phyloP scores from a whole-genome alignment of 495 filamentous ascomycete genomes.

The Trichoderma reesei region DNA sequence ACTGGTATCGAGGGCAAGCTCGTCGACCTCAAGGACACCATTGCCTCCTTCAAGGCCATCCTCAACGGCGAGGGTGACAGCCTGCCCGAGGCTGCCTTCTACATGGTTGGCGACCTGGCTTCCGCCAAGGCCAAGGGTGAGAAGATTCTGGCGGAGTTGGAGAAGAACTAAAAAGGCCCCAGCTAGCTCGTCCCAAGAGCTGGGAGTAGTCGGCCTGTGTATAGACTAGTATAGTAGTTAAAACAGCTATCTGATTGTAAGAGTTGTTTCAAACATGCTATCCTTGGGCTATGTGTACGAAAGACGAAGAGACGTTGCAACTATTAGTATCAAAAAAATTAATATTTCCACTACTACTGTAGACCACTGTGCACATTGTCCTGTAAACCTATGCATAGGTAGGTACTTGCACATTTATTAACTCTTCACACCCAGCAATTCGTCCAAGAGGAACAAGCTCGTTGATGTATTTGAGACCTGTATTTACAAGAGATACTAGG shows the following conservation, averaged over 20 bases:
- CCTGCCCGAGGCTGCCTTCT: constrained; percentile 92
- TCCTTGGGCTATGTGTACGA: not conserved
- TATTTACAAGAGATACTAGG: too few relatives aligned
- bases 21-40: constrained; percentile 97
- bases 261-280: constrained; percentile 3
- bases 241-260: constrained; percentile 6
- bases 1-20: constrained; percentile 97
- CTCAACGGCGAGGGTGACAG: constrained; percentile 91
- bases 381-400: not conserved
- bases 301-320: not conserved
- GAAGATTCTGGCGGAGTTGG: constrained; percentile 96
- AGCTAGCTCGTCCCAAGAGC: constrained; percentile 5
- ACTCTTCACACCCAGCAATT: not conserved
- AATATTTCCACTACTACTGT: not conserved
- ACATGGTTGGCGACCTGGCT: constrained; percentile 96
- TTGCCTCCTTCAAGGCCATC: constrained; percentile 93
- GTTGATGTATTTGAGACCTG: too few relatives aligned
- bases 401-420: not conserved
- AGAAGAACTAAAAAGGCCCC: constrained; percentile 59
- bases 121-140: constrained; percentile 93
- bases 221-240: constrained; percentile 21
- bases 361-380: not conserved
- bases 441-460: too few relatives aligned
- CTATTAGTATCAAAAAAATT: not conserved
- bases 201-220: constrained; percentile 24